Evolutionary conservation across 129 eudicot genomes (phyloP).

Genomic region (Arctium lappa): DNA sequence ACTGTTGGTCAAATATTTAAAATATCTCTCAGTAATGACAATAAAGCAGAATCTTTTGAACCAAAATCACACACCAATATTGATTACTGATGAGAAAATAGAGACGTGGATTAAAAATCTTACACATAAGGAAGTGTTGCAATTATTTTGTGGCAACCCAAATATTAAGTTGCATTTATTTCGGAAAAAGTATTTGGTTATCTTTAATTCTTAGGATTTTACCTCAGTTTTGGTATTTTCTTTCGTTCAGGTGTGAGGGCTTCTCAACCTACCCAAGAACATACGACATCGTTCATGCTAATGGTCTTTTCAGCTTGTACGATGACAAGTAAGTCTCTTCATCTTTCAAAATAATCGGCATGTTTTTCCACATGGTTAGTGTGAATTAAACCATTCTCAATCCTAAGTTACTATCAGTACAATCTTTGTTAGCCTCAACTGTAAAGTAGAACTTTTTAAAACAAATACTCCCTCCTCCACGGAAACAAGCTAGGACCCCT

Average conservation of each 20-base stretch:
- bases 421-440: not conserved
- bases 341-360: not conserved
- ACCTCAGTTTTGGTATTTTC: not conserved
- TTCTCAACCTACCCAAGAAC: slow-evolving; percentile 84
- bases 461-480: too few relatives aligned
- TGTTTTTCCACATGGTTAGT: not conserved
- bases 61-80: not conserved
- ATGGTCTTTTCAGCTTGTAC: slow-evolving; percentile 54
- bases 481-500: not conserved
- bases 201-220: not conserved
- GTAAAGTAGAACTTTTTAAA: not conserved
- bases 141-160: not conserved
- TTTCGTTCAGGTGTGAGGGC: slow-evolving; percentile 65
- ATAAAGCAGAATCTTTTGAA: not conserved
- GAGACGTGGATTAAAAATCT: not conserved
- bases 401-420: not conserved
- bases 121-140: not conserved
- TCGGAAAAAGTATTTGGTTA: not conserved
- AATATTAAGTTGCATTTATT: not conserved
- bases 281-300: slow-evolving; percentile 64
- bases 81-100: not conserved
- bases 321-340: slow-evolving; percentile 53
- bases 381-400: not conserved
- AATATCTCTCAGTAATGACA: not conserved
- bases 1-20: not conserved